These are phyloP conservation scores for Blepharisma japonicum DNA, from an alignment of 73 alveolate species.

Conservation along the genomic window DNA sequence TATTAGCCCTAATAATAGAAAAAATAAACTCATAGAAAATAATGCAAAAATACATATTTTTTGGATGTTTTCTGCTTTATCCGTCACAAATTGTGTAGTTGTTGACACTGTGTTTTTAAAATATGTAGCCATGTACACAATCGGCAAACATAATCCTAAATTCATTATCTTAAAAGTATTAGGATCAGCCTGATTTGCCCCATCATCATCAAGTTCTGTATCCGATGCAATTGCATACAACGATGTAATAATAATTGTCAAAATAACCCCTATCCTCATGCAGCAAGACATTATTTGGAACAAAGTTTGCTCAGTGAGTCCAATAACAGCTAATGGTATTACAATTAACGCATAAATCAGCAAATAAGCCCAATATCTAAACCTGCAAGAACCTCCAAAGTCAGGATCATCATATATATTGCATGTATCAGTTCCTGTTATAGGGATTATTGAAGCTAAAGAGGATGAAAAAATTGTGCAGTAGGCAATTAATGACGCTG, in stretches of 20 bases:
- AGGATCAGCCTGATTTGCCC: not conserved
- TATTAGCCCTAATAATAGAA: not conserved
- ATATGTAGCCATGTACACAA: not conserved
- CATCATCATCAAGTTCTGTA: conserved; percentile 10
- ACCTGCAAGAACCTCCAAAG: not conserved
- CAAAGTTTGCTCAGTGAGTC: not conserved
- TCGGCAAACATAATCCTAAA: not conserved
- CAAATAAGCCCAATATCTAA: not conserved
- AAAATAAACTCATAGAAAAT: not conserved
- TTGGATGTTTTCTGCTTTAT: not conserved
- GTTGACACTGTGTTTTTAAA: conserved; percentile 7
- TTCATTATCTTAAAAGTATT: not conserved
- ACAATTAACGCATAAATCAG: not conserved
- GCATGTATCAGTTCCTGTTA: conserved; percentile 1
- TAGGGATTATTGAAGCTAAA: not conserved
- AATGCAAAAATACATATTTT: not conserved
- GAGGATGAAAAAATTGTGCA: conserved; percentile 6
- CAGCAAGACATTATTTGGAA: not conserved
- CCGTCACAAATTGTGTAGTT: not conserved
- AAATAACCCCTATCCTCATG: not conserved
- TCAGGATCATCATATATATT: not conserved
- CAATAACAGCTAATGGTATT: not conserved
- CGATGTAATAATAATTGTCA: not conserved
- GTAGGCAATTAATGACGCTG: not conserved
- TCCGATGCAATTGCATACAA: not conserved